These are phyloP conservation scores for Saksenaea vasiformis DNA, from an alignment of 371 early-diverging fungal genomes.

Conservation along the genomic window DNA sequence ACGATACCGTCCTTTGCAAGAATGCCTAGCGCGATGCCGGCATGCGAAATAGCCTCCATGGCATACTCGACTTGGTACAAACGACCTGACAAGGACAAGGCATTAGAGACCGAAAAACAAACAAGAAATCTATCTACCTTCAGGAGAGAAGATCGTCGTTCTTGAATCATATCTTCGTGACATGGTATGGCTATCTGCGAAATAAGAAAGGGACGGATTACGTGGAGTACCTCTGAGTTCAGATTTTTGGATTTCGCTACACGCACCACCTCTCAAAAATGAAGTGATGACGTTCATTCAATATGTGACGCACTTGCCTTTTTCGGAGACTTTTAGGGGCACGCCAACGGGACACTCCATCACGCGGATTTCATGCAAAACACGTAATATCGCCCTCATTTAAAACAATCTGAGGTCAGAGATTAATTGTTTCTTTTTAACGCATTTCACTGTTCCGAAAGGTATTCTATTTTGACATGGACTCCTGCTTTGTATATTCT, in stretches of 20 bases:
- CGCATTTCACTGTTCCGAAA: too few relatives aligned
- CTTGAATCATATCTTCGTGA: slow-evolving; percentile 97
- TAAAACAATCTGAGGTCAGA: too few relatives aligned
- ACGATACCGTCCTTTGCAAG: slow-evolving; percentile 94
- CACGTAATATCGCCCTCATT: too few relatives aligned
- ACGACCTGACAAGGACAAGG: slow-evolving; percentile 72
- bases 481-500: too few relatives aligned
- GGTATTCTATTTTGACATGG: too few relatives aligned
- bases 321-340: too few relatives aligned
- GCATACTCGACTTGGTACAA: slow-evolving; percentile 99
- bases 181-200: slow-evolving; percentile 47
- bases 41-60: slow-evolving; percentile 99
- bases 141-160: slow-evolving; percentile 98
- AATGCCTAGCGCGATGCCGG: slow-evolving; percentile 96
- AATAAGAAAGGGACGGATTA: slow-evolving; percentile 6
- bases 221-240: not conserved
- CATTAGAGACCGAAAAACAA: not conserved
- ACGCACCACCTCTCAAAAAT: too few relatives aligned
- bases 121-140: slow-evolving; percentile 69
- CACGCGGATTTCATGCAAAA: too few relatives aligned
- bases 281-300: too few relatives aligned
- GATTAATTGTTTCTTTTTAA: too few relatives aligned
- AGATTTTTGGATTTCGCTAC: not conserved
- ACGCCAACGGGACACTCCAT: too few relatives aligned
- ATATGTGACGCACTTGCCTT: too few relatives aligned